Conservation (phyloP, 495 filamentous ascomycete species). For the Annulohypoxylon maeteangense region DNA sequence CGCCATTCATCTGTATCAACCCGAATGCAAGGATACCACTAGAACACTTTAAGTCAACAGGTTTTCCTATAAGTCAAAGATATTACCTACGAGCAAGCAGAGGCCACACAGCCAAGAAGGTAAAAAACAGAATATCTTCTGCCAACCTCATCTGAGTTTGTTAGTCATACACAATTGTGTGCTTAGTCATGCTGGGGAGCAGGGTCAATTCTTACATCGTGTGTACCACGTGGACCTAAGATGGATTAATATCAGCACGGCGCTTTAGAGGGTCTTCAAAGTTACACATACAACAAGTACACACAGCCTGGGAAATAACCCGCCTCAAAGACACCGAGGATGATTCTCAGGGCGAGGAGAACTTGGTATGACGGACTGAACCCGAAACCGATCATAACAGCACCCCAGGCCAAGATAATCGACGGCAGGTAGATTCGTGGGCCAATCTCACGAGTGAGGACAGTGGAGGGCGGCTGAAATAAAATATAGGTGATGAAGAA, state of each 20-base stretch:
- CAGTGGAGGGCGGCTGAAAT: slow-evolving; percentile 63
- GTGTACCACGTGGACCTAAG: slow-evolving; percentile 66
- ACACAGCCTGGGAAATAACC: slow-evolving; percentile 70
- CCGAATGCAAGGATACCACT: slow-evolving; percentile 71
- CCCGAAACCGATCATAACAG: slow-evolving; percentile 67
- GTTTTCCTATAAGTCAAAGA: too few relatives aligned
- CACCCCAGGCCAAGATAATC: slow-evolving; percentile 61
- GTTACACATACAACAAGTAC: slow-evolving; percentile 60
- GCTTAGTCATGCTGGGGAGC: neutral
- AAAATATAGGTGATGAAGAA: slow-evolving; percentile 71
- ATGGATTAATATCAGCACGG: slow-evolving; percentile 2
- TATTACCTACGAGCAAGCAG: slow-evolving; percentile 55
- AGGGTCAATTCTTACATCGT: slow-evolving; percentile 50
- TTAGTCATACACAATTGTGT: neutral
- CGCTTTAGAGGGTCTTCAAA: neutral
- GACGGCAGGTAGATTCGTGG: slow-evolving; percentile 62
- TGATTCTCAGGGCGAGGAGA: slow-evolving; percentile 62
- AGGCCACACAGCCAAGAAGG: slow-evolving; percentile 68
- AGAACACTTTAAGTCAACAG: slow-evolving; percentile 65
- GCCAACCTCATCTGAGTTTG: slow-evolving; percentile 61
- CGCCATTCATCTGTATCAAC: slow-evolving; percentile 64
- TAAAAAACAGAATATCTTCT: slow-evolving; percentile 71
- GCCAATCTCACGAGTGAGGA: slow-evolving; percentile 66
- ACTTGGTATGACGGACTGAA: slow-evolving; percentile 61
- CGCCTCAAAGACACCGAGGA: slow-evolving; percentile 70